Percentiles rank a stretch among this genome's conserved stretches.
Evolutionary conservation across 2,329 filamentous ascomycete genomes (phyloP).

Genomic region (Colletotrichum spinosum): DNA sequence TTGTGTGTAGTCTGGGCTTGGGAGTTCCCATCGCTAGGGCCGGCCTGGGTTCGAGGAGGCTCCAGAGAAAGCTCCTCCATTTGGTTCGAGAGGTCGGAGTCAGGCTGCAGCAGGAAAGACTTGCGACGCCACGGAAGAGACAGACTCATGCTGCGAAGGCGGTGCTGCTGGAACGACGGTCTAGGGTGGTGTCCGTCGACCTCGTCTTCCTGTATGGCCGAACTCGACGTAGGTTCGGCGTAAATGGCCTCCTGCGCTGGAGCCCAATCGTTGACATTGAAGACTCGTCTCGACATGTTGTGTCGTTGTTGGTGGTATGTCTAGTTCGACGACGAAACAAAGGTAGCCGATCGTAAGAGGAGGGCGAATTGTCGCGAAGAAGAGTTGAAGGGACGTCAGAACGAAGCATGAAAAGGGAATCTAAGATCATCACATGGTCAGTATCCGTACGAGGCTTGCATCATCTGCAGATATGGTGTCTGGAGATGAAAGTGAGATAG

Average conservation of each 20-base stretch:
- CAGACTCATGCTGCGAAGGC: slow-evolving; percentile 61
- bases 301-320: neutral
- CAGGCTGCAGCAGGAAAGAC: slow-evolving; percentile 50
- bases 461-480: neutral
- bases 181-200: slow-evolving; percentile 38
- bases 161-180: slow-evolving; percentile 48
- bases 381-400: slow-evolving; percentile 10
- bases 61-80: slow-evolving; percentile 50
- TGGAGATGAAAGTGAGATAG: neutral
- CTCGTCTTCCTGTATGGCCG: slow-evolving; percentile 37
- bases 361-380: slow-evolving; percentile 14
- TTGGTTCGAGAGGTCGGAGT: slow-evolving; percentile 48
- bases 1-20: slow-evolving; percentile 42
- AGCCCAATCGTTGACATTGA: slow-evolving; percentile 56
- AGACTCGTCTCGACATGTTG: slow-evolving; percentile 51
- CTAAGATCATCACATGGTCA: slow-evolving; percentile 33
- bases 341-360: neutral
- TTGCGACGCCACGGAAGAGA: slow-evolving; percentile 63
- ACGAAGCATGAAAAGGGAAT: slow-evolving; percentile 8
- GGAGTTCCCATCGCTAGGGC: slow-evolving; percentile 45
- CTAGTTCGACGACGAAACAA: neutral
- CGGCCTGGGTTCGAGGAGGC: slow-evolving; percentile 10
- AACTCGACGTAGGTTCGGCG: slow-evolving; percentile 43
- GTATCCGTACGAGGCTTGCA: slow-evolving; percentile 32
- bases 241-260: slow-evolving; percentile 57